phyloP scores from a whole-genome alignment of 75 land plant species.

The Cryptomeria japonica region DNA sequence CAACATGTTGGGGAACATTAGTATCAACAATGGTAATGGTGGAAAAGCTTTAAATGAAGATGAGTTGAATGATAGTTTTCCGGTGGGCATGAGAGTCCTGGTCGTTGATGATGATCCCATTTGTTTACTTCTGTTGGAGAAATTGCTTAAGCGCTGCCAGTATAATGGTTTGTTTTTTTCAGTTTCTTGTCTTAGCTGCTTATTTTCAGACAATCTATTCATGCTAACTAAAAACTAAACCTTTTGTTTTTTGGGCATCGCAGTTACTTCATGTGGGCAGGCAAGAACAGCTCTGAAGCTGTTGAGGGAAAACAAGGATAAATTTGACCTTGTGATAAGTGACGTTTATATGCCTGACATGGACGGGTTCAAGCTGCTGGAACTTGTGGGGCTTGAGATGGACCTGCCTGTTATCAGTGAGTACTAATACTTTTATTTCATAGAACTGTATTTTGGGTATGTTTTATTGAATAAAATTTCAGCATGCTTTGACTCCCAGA shows the following conservation, averaged over 20 bases:
- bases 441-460: not conserved
- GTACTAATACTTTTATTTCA: constrained; percentile 14
- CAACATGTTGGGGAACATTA: not conserved
- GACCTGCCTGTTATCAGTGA: constrained; percentile 92
- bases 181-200: constrained; percentile 4
- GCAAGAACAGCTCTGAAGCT: constrained; percentile 62
- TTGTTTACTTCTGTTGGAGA: constrained; percentile 55
- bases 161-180: constrained; percentile 53
- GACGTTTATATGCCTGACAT: constrained; percentile 96
- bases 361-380: constrained; percentile 94
- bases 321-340: constrained; percentile 82
- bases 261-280: constrained; percentile 75
- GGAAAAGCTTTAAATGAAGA: constrained; percentile 16
- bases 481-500: not conserved
- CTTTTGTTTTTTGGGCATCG: constrained; percentile 3
- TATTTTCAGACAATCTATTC: not conserved
- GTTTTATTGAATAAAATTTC: not conserved
- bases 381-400: constrained; percentile 88
- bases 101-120: constrained; percentile 82
- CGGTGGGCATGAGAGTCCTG: constrained; percentile 76
- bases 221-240: not conserved
- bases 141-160: constrained; percentile 49
- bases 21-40: not conserved
- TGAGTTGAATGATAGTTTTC: constrained; percentile 46
- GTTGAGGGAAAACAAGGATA: constrained; percentile 72